These are phyloP conservation scores for Euptelea pleiosperma DNA, from an alignment of 164 flowering plant species.

Conservation along the genomic window DNA sequence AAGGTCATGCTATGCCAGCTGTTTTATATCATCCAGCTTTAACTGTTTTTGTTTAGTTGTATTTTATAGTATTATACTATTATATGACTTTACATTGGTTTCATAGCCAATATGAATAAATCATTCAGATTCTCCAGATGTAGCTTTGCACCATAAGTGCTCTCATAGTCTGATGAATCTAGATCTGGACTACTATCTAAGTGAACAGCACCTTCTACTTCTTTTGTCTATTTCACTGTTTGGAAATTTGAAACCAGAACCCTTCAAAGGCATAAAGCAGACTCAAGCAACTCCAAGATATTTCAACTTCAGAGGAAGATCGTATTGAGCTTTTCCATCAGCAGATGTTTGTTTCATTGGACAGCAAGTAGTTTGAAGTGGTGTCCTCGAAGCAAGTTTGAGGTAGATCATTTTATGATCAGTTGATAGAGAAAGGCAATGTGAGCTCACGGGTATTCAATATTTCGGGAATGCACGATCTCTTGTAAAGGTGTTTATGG, in stretches of 20 bases:
- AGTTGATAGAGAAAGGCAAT: no score
- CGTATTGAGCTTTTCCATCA: neutral
- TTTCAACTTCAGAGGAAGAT: neutral
- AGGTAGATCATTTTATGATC: no score
- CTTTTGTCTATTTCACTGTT: neutral
- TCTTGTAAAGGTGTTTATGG: no score
- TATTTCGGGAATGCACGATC: no score
- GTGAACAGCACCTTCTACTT: neutral
- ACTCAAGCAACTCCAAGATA: neutral
- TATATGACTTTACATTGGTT: neutral
- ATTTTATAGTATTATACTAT: neutral
- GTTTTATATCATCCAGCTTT: neutral
- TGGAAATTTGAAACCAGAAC: neutral
- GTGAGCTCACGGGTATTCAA: no score
- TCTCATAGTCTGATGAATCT: neutral
- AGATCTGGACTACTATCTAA: neutral
- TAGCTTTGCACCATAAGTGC: neutral
- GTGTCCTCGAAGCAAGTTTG: no score
- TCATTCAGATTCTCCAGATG: conserved; percentile 1
- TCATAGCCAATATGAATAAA: neutral
- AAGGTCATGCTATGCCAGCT: neutral
- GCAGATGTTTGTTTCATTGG: neutral
- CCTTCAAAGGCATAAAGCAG: neutral
- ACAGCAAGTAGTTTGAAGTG: neutral
- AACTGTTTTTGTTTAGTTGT: neutral